phyloP scores from a whole-genome alignment of 2,329 filamentous ascomycete genomes.

The Venturia aucupariae region DNA sequence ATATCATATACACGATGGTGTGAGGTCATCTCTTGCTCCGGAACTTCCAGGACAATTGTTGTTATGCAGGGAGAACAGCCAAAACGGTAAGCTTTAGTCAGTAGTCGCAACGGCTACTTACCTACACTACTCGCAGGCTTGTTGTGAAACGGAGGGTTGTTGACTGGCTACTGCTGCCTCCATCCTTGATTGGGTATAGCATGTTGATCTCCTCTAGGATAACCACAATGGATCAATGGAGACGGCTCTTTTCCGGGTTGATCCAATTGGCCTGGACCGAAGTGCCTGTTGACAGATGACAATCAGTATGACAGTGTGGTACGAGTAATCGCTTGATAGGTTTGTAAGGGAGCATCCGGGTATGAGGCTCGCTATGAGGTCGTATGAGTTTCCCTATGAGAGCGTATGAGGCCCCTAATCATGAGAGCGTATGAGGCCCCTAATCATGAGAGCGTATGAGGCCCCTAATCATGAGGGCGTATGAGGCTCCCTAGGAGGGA shows the following conservation, averaged over 20 bases:
- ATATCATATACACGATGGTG: background rate
- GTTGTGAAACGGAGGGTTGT: background rate
- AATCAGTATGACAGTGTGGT: background rate
- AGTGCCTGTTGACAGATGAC: background rate
- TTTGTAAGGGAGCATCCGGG: too few relatives aligned
- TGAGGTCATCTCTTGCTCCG: background rate
- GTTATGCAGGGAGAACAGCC: background rate
- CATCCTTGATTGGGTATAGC: background rate
- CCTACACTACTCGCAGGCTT: too few relatives aligned
- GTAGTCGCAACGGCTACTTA: background rate
- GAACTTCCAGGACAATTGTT: background rate
- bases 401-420: too few relatives aligned
- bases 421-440: too few relatives aligned
- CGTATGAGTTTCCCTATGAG: too few relatives aligned
- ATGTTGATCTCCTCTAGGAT: background rate
- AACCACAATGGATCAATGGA: background rate
- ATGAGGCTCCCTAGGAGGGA: too few relatives aligned
- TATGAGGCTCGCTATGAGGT: too few relatives aligned
- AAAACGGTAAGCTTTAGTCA: background rate
- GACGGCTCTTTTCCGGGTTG: background rate
- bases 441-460: too few relatives aligned
- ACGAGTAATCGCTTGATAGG: too few relatives aligned
- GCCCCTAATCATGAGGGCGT: too few relatives aligned
- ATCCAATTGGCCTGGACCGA: conserved; percentile 6
- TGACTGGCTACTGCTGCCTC: background rate